These are phyloP conservation scores for Isatis tinctoria DNA, from an alignment of 345 rosid genomes.

Conservation along the genomic window DNA sequence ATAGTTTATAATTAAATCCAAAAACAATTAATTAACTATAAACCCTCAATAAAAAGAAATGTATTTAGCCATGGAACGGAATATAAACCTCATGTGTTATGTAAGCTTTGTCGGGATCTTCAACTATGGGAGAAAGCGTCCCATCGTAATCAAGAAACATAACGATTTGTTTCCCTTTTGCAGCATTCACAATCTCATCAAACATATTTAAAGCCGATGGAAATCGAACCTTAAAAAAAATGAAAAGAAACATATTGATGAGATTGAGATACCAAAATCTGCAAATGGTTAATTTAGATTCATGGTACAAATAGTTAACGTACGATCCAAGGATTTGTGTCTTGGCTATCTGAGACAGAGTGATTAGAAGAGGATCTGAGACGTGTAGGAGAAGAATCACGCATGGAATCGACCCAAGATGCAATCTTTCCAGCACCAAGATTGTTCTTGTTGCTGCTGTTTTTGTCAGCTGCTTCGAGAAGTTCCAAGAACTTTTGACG, in stretches of 20 bases:
- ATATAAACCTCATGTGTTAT: conserved; percentile 68
- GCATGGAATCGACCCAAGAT: conserved; percentile 79
- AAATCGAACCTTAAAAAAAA: conserved; percentile 46
- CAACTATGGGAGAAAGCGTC: conserved; percentile 94
- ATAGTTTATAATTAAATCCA: not conserved
- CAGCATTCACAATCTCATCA: conserved; percentile 53
- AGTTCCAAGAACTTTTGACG: conserved; percentile 40
- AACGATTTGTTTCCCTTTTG: conserved; percentile 76
- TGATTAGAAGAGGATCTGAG: conserved; percentile 41
- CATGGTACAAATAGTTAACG: conserved; percentile 19
- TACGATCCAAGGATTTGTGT: conserved; percentile 60
- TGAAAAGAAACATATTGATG: not conserved
- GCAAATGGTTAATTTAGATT: not conserved
- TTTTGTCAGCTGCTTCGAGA: conserved; percentile 40
- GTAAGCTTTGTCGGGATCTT: conserved; percentile 89
- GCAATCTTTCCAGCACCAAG: conserved; percentile 35
- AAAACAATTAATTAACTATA: not conserved
- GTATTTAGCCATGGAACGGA: not conserved
- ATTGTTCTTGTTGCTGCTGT: conserved; percentile 14
- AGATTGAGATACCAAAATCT: not conserved
- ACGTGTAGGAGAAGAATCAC: conserved; percentile 87
- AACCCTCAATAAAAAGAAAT: not conserved
- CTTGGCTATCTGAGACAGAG: conserved; percentile 35
- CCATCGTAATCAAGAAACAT: conserved; percentile 98
- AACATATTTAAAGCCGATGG: conserved; percentile 85